Evolutionary conservation across 495 filamentous ascomycete species (phyloP).

Genomic region (Lineolata rhizophorae): DNA sequence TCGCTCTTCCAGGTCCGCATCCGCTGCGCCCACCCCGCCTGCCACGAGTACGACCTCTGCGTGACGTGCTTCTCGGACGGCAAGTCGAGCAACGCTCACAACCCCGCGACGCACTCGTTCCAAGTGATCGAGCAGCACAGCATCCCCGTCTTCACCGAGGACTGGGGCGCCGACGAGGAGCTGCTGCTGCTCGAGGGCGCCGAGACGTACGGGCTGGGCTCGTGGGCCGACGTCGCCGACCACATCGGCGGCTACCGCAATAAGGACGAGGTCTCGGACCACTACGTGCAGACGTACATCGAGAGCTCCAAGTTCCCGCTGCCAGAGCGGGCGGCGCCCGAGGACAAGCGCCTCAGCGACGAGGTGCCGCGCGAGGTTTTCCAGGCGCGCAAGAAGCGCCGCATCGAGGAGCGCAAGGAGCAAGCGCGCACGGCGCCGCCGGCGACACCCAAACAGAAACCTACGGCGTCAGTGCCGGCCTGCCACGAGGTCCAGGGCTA

Average conservation of each 20-base stretch:
- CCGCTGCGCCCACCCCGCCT: slow-evolving; percentile 69
- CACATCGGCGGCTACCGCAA: slow-evolving; percentile 87
- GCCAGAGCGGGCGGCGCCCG: slow-evolving; percentile 58
- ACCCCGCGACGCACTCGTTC: slow-evolving; percentile 64
- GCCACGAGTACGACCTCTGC: slow-evolving; percentile 91
- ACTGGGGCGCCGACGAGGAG: slow-evolving; percentile 97
- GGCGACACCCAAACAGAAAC: slow-evolving; percentile 79
- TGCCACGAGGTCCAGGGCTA: slow-evolving; percentile 97
- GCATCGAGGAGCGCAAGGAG: slow-evolving; percentile 85
- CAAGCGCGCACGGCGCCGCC: slow-evolving; percentile 65
- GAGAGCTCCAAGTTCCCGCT: slow-evolving; percentile 67
- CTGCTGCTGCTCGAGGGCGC: slow-evolving; percentile 77
- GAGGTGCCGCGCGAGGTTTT: slow-evolving; percentile 78
- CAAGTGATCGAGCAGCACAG: slow-evolving; percentile 96
- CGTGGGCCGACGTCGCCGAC: slow-evolving; percentile 94
- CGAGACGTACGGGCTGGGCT: slow-evolving; percentile 93
- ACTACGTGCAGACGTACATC: slow-evolving; percentile 78
- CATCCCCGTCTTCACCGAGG: slow-evolving; percentile 80
- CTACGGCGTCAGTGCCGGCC: slow-evolving; percentile 75
- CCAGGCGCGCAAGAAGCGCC: slow-evolving; percentile 76
- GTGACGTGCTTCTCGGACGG: slow-evolving; percentile 83
- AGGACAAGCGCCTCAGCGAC: slow-evolving; percentile 53
- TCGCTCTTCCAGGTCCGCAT: slow-evolving; percentile 91
- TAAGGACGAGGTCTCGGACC: slow-evolving; percentile 86
- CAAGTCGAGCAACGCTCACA: slow-evolving; percentile 53